Evolutionary conservation across 1,284 basidiomycete genomes (phyloP), one percentile per base, ranked within the genome.

Genomic region (Cryptococcus sp.): DNA sequence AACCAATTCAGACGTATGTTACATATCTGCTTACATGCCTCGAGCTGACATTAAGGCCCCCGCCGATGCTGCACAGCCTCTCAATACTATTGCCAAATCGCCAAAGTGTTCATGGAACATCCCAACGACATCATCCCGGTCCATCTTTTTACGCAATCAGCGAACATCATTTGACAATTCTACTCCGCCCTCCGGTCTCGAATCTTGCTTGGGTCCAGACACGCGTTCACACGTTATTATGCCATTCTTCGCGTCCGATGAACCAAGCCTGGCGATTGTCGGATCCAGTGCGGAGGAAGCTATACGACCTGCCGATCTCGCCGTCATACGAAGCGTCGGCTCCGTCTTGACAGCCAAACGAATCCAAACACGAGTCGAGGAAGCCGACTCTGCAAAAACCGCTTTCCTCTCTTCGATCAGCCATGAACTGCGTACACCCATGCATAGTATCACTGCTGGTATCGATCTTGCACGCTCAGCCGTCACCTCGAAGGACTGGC

Each of bases 341-440:
- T 52, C 54, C 1, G 56, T 69, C 11, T 48, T 63, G 11, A 52
- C 57, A n/a, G 60, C 61, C 1, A 49, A 57, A 22, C 39, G 58
- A n/a, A 24, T 64, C 28, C 63, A 66, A 21, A 36, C 50, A 16
- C 48, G 63, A 14, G 55, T 66, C 5, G 43, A 64, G 22, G 56
- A 60, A 24, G 66, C 62, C 2, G 68, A 70, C 28, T 57, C 60
- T 5, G 65, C 63, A 10, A 69, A 72, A 48, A 60, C 68, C 7
- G 55, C 61, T 0, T 72, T 72, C 49, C 57, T 71, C 9, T 66
- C 64, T 2, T 66, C 65, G 10, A 65, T 71, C 48, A 60, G 56
- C 34, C 69, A 71, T 52, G 69, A 71, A 46, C 58, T 71, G 4
- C 57, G 69, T 0, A 69, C 67, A 1, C 69, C 69, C 0, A 57